phyloP scores from a whole-genome alignment of 345 rosid species.

The Isatis tinctoria region DNA sequence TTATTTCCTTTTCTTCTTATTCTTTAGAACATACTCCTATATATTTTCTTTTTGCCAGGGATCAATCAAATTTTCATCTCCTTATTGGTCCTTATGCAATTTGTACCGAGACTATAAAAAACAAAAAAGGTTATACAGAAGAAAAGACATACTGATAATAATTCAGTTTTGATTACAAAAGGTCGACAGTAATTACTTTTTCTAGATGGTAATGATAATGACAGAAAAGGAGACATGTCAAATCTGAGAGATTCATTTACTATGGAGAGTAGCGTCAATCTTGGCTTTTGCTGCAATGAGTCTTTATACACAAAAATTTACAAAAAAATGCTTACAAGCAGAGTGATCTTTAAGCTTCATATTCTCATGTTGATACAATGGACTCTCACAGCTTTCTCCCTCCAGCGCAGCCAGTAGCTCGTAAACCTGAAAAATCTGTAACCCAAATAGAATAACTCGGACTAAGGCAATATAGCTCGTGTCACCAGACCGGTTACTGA shows the following conservation, averaged over 20 bases:
- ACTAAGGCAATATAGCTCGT: too few relatives aligned
- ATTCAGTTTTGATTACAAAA: slow-evolving; percentile 17
- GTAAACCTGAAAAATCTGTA: too few relatives aligned
- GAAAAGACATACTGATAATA: slow-evolving; percentile 8
- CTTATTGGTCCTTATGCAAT: not conserved
- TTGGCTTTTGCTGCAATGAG: slow-evolving; percentile 13
- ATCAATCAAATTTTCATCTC: slow-evolving; percentile 3
- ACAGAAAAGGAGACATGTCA: slow-evolving; percentile 1
- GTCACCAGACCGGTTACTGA: too few relatives aligned
- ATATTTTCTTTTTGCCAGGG: not conserved
- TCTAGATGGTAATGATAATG: too few relatives aligned
- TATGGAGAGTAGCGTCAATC: slow-evolving; percentile 6
- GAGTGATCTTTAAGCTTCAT: too few relatives aligned
- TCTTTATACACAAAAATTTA: not conserved
- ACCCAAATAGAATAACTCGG: too few relatives aligned
- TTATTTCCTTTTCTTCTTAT: not conserved
- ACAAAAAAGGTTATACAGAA: not conserved
- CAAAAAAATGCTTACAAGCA: not conserved
- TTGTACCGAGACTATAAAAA: not conserved
- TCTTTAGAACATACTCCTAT: not conserved
- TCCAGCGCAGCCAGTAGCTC: too few relatives aligned
- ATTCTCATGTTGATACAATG: too few relatives aligned
- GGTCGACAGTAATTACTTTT: slow-evolving; percentile 14
- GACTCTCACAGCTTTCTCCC: too few relatives aligned
- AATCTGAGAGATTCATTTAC: slow-evolving; percentile 20